Evolutionary conservation across 257 asterid species (phyloP).

Genomic region (Solanum commersonii): DNA sequence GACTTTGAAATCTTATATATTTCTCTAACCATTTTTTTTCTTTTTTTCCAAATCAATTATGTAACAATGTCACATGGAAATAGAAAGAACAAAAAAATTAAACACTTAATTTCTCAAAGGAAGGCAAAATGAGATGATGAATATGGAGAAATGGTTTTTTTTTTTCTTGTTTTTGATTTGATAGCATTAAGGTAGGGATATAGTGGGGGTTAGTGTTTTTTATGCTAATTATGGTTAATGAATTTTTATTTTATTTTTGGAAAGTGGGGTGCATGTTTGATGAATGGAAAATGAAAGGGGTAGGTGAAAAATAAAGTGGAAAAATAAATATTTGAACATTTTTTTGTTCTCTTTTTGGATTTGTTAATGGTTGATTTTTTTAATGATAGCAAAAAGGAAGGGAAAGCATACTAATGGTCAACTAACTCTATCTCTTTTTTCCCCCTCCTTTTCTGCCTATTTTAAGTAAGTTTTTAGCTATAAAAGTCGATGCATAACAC

Average conservation of each 20-base stretch:
- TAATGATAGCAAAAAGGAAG: slow-evolving; percentile 30
- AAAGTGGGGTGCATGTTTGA: slow-evolving; percentile 51
- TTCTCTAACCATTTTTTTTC: slow-evolving; percentile 20
- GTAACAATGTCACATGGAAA: neutral
- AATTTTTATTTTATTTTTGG: neutral
- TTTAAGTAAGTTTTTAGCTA: neutral
- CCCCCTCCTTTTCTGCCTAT: neutral
- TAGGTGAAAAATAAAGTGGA: neutral
- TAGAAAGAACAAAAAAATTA: neutral
- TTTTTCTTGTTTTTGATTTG: neutral
- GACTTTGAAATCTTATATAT: slow-evolving; percentile 27
- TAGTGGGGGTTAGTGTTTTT: neutral
- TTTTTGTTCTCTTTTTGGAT: neutral
- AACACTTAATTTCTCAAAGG: neutral
- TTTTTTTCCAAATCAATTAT: neutral
- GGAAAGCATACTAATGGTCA: slow-evolving; percentile 26
- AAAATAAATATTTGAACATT: neutral
- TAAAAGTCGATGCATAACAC: neutral
- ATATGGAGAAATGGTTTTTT: neutral
- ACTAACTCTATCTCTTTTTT: slow-evolving; percentile 2
- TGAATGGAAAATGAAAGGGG: neutral
- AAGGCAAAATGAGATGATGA: neutral
- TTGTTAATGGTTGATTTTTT: slow-evolving; percentile 22
- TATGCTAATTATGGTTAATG: neutral
- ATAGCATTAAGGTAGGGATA: neutral